Evolutionary conservation across 2,329 filamentous ascomycete species (phyloP).

Genomic region (Beauveria varroae): DNA sequence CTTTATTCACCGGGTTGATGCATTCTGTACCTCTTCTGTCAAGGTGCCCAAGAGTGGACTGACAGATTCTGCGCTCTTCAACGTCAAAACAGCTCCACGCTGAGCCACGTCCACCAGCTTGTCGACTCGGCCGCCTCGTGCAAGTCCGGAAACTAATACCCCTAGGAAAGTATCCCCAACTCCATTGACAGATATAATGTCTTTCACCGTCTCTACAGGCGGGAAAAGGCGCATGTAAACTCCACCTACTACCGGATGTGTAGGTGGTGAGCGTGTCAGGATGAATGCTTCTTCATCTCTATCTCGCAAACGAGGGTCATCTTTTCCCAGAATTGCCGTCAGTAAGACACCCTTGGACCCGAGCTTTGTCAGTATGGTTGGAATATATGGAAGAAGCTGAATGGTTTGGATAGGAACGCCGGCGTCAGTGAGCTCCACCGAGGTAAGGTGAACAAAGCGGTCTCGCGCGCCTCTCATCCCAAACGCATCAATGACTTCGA

Average conservation of each 20-base stretch:
- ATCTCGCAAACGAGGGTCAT: conserved; percentile 59
- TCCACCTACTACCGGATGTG: conserved; percentile 55
- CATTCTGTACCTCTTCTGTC: conserved; percentile 28
- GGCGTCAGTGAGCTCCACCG: conserved; percentile 59
- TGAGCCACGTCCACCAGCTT: conserved; percentile 74
- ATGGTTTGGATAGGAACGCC: conserved; percentile 79
- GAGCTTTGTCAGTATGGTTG: conserved; percentile 77
- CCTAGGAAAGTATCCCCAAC: conserved; percentile 91
- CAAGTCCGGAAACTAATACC: conserved; percentile 71
- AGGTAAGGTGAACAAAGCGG: conserved; percentile 62
- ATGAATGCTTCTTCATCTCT: conserved; percentile 61
- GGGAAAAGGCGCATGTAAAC: conserved; percentile 75
- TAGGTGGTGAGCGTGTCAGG: conserved; percentile 52
- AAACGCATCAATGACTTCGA: conserved; percentile 68
- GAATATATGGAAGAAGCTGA: conserved; percentile 82
- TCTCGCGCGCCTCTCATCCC: conserved; percentile 69
- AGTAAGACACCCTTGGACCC: conserved; percentile 69
- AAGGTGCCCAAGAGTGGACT: conserved; percentile 47
- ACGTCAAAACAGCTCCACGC: conserved; percentile 67
- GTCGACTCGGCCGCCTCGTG: conserved; percentile 47
- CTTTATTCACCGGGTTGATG: conserved; percentile 11
- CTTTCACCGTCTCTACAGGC: conserved; percentile 55
- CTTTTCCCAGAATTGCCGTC: conserved; percentile 59
- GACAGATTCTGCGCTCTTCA: conserved; percentile 70
- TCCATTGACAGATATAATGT: conserved; percentile 86